These are phyloP conservation scores for Stephania yunnanensis DNA, from an alignment of 164 flowering plant genomes.

Conservation along the genomic window DNA sequence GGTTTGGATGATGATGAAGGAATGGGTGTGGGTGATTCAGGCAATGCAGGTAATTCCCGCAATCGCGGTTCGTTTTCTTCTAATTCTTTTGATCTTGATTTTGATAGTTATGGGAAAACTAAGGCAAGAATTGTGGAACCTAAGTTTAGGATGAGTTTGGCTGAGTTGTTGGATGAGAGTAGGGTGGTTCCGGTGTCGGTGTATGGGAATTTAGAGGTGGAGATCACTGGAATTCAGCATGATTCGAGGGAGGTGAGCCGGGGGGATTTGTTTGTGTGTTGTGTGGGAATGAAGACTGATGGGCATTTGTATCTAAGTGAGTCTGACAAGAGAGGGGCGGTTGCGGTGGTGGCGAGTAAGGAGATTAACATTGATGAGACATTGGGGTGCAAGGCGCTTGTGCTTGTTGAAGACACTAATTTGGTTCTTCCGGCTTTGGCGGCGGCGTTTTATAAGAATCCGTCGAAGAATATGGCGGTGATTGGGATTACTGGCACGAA, in stretches of 20 bases:
- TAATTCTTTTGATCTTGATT: conserved; percentile 64
- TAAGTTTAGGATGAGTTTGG: conserved; percentile 71
- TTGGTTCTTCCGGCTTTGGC: conserved; percentile 71
- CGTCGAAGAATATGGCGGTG: conserved; percentile 77
- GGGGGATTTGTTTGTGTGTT: conserved; percentile 90
- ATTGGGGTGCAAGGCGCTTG: conserved; percentile 85
- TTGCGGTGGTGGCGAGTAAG: conserved; percentile 90
- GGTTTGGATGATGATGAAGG: not conserved
- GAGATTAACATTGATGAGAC: conserved; percentile 84
- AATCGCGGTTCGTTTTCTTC: conserved; percentile 12
- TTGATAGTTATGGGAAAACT: conserved; percentile 48
- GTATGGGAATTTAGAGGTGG: conserved; percentile 75
- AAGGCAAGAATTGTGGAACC: conserved; percentile 79
- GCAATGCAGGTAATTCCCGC: no score
- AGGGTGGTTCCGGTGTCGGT: conserved; percentile 81
- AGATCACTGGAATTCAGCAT: conserved; percentile 81
- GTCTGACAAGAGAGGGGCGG: conserved; percentile 98
- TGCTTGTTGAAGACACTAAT: conserved; percentile 85
- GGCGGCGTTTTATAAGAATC: conserved; percentile 67
- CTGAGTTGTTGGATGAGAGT: conserved; percentile 94
- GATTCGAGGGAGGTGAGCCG: conserved; percentile 76
- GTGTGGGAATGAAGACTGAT: conserved; percentile 73
- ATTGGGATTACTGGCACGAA: conserved; percentile 88
- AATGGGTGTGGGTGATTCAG: conserved; percentile 23
- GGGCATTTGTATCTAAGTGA: conserved; percentile 78